Percentiles rank a stretch among this genome's conserved stretches.
Evolutionary conservation across 2,329 filamentous ascomycete genomes (phyloP).

Genomic region (Fusarium odoratissimum): DNA sequence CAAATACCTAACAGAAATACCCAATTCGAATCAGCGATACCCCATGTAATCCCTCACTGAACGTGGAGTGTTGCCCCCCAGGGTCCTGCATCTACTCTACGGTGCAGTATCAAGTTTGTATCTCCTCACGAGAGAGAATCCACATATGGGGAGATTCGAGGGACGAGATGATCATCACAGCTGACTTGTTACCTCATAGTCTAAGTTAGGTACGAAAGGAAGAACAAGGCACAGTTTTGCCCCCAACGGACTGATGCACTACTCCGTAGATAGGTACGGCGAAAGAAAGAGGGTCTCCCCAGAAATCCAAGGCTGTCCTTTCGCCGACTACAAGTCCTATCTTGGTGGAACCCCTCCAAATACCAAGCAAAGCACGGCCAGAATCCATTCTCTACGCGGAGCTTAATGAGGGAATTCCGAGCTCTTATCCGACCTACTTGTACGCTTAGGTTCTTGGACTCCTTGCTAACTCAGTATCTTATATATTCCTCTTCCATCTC

Average conservation of each 20-base stretch:
- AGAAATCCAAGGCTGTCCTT: constrained; percentile 29
- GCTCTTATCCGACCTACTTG: constrained; percentile 7
- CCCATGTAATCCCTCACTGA: not conserved
- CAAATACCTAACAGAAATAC: constrained; percentile 26
- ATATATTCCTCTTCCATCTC: constrained; percentile 35
- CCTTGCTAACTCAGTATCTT: constrained; percentile 29
- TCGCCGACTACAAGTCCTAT: constrained; percentile 19
- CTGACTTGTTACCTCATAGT: not conserved
- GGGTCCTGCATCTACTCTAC: not conserved
- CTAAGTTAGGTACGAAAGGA: not conserved
- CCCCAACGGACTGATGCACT: constrained; percentile 6
- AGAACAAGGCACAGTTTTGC: constrained; percentile 28
- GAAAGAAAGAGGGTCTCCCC: constrained; percentile 21
- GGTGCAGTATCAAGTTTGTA: not conserved
- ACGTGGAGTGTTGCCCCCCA: not conserved
- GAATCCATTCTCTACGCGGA: constrained; percentile 19
- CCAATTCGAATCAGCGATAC: not conserved
- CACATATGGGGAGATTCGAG: constrained; percentile 8
- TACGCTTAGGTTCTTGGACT: constrained; percentile 8
- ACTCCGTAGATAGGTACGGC: constrained; percentile 8
- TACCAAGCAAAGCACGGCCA: constrained; percentile 18
- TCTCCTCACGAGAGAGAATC: not conserved
- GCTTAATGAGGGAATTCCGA: constrained; percentile 41
- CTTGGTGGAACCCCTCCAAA: constrained; percentile 23
- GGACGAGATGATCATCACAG: constrained; percentile 3